Conservation (phyloP, 805 yeast species). For the Brettanomyces sp. region DNA sequence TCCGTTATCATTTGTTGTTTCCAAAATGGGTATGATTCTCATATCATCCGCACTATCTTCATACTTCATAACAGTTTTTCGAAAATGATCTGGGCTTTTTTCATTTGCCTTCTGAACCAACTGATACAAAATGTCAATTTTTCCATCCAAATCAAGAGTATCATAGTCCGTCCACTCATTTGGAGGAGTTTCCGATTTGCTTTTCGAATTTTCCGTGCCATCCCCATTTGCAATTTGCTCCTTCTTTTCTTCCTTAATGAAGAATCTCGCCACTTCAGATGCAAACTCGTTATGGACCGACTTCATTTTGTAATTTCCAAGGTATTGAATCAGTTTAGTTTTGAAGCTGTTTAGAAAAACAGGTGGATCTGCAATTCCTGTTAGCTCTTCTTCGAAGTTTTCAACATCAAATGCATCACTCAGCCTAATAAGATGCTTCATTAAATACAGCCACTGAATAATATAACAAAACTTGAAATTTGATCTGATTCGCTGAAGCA, state of each 20-base stretch:
- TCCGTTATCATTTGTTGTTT: constrained; percentile 6
- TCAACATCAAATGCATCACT: constrained; percentile 50
- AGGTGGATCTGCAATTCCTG: constrained; percentile 32
- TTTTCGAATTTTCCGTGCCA: constrained; percentile 3
- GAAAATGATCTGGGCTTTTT: constrained; percentile 35
- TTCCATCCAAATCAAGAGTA: constrained; percentile 32
- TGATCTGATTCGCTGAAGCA: constrained; percentile 25
- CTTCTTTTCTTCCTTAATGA: constrained; percentile 7
- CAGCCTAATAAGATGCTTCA: constrained; percentile 42
- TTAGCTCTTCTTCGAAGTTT: constrained; percentile 52
- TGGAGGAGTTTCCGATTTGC: constrained; percentile 4
- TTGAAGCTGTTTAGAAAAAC: constrained; percentile 34
- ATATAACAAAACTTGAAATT: constrained; percentile 30
- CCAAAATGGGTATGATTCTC: constrained; percentile 15
- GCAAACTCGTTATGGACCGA: constrained; percentile 22
- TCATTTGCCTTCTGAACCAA: constrained; percentile 30
- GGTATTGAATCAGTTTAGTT: constrained; percentile 29
- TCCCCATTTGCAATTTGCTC: constrained; percentile 4
- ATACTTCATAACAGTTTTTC: constrained; percentile 37
- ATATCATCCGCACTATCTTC: constrained; percentile 6
- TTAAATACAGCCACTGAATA: constrained; percentile 48
- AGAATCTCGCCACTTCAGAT: constrained; percentile 11
- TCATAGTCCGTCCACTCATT: constrained; percentile 8
- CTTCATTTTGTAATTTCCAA: constrained; percentile 28
- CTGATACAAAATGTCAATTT: constrained; percentile 38